Evolutionary conservation across 2,329 filamentous ascomycete genomes (phyloP), one percentile per base, ranked within the genome.

Genomic region (Amauroascus verrucosus): DNA sequence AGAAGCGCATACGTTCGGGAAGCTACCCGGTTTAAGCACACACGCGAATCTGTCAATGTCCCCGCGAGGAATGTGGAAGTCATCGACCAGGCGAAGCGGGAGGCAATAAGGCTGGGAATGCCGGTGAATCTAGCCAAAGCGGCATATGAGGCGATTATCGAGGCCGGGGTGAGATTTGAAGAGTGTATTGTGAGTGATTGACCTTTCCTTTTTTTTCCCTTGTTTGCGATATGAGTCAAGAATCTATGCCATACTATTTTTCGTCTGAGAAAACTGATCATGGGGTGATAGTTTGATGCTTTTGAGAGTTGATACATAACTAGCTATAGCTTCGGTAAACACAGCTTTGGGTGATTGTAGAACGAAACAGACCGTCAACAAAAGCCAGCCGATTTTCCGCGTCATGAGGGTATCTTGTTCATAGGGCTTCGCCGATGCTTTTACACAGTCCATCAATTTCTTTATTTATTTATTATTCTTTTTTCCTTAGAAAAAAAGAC

Each of bases 61-160:
- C 44, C 44, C 14, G 44, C 44, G 14, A 26, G 44, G 18, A 46
- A 46, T 20, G 28, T 6, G n/a, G 26, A 46, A 11, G 9, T 46
- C 28, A 33, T 46, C 44, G 44, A 33, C 7, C 44, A 28, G 22
- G 28, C 44, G 26, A 46, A 46, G 44, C 44, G 44, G 44, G 44
- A 33, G 26, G 44, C 44, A n/a, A 20, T 20, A 8, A 46, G 28
- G 44, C 11, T 33, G 14, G 44, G 44, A 11, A 46, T 46, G 44
- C 44, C 44, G 44, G 44, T 46, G 44, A 46, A 14, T 20, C 7
- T 46, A 2, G 44, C 44, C 7, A 20, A 14, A 28, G 16, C 4
- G 26, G 44, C 33, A 1, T 46, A 46, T 33, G 26, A 46, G n/a
- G n/a, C n/a, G 44, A 20, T 46, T 6, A 32, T 46, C 11, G 28